Percentiles rank a stretch among this genome's conserved stretches.
These are phyloP conservation scores for Lipomyces japonicus DNA, from an alignment of 805 yeast species.

Conservation along the genomic window DNA sequence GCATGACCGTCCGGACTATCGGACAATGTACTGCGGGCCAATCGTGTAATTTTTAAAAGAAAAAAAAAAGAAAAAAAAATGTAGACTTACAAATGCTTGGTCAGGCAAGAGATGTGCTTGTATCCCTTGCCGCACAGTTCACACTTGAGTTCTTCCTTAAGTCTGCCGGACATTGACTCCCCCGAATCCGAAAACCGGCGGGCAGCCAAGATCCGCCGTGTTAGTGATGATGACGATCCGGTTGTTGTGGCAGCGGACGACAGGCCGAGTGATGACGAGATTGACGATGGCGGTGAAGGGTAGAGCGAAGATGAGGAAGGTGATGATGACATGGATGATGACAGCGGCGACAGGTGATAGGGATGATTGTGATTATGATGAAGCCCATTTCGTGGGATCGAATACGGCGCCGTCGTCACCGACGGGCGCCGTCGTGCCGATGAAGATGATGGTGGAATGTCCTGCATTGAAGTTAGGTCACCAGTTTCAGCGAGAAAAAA, in stretches of 20 bases:
- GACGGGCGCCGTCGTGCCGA: conserved; percentile 25
- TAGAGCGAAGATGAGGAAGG: conserved; percentile 9
- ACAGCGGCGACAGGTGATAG: conserved; percentile 17
- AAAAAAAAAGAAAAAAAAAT: conserved; percentile 1
- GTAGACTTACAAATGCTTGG: conserved; percentile 26
- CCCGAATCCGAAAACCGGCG: conserved; percentile 75
- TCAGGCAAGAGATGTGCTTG: conserved; percentile 55
- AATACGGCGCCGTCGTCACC: conserved; percentile 27
- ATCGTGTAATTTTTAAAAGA: not conserved
- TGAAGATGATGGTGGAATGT: conserved; percentile 5
- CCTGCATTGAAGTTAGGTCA: not conserved
- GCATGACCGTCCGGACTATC: no score
- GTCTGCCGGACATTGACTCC: conserved; percentile 61
- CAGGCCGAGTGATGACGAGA: conserved; percentile 17
- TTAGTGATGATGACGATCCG: conserved; percentile 20
- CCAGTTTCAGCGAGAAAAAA: not conserved
- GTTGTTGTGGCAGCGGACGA: not conserved
- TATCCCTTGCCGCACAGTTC: conserved; percentile 91
- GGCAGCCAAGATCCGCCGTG: conserved; percentile 53
- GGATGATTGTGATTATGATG: conserved; percentile 18
- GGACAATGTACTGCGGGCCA: no score
- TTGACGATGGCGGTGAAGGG: conserved; percentile 15
- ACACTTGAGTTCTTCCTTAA: conserved; percentile 79
- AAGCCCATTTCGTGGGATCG: conserved; percentile 20
- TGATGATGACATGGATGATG: conserved; percentile 21